Percentiles rank a stretch among this genome's conserved stretches.
Evolutionary conservation across 73 alveolate genomes (phyloP).

Genomic region (Paramecium sonneborni): DNA sequence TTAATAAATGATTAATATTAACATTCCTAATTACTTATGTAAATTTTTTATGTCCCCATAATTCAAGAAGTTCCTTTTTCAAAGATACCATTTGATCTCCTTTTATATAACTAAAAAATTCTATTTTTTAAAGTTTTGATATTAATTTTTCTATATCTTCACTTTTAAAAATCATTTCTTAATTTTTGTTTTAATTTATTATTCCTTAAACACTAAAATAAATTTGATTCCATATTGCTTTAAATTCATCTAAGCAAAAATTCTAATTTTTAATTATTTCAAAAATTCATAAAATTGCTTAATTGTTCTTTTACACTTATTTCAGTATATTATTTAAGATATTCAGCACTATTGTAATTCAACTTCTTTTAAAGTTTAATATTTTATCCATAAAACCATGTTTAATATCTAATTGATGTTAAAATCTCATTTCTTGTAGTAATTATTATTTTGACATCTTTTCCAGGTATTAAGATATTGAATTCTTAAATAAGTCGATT

Average conservation of each 20-base stretch:
- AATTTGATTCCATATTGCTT: background rate
- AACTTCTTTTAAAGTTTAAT: background rate
- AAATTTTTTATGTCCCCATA: background rate
- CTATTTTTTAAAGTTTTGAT: background rate
- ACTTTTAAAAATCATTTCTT: background rate
- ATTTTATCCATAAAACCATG: background rate
- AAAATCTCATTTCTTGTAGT: background rate
- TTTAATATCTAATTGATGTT: background rate
- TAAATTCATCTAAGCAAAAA: background rate
- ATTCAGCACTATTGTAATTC: background rate
- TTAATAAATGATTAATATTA: background rate
- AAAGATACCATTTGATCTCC: background rate
- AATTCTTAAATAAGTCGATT: background rate
- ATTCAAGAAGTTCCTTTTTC: background rate
- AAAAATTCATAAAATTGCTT: background rate
- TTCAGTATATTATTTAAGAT: background rate
- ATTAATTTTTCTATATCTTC: background rate
- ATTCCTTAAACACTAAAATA: background rate
- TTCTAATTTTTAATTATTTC: background rate
- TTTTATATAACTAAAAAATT: background rate
- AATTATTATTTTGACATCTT: background rate
- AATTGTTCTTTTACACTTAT: background rate
- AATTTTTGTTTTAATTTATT: background rate
- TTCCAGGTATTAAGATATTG: background rate
- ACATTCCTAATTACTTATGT: background rate